phyloP scores from a whole-genome alignment of 1,139 yeast genomes.

The Candida pseudoviswanathii region DNA sequence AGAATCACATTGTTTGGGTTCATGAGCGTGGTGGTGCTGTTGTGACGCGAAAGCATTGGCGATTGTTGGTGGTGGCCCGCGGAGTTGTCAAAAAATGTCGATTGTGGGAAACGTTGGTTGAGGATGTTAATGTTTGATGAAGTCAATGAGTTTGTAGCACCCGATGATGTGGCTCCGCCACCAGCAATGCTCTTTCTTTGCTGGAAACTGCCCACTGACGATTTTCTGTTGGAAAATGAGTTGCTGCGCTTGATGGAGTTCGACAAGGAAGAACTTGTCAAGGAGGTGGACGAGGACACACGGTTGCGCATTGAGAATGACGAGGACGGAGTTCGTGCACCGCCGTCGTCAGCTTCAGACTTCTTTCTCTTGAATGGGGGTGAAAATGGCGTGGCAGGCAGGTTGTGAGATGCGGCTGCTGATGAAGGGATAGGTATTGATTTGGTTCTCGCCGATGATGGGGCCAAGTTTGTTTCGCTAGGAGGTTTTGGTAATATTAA shows the following conservation, averaged over 20 bases:
- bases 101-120: constrained; percentile 27
- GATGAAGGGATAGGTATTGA: constrained; percentile 17
- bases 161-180: constrained; percentile 5
- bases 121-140: constrained; percentile 30
- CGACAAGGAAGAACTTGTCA: constrained; percentile 18
- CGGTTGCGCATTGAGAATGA: constrained; percentile 14
- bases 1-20: constrained; percentile 9
- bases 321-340: constrained; percentile 12
- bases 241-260: constrained; percentile 18
- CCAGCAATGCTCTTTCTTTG: constrained; percentile 12
- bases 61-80: constrained; percentile 17
- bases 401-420: constrained; percentile 5
- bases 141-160: constrained; percentile 25
- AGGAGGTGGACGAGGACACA: constrained; percentile 16
- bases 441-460: constrained; percentile 8
- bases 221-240: constrained; percentile 21
- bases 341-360: constrained; percentile 29
- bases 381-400: constrained; percentile 25
- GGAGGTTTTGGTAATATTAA: constrained; percentile 46
- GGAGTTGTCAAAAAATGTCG: constrained; percentile 29
- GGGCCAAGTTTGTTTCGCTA: constrained; percentile 13
- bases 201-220: constrained; percentile 16
- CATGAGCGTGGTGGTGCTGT: constrained; percentile 16
- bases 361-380: constrained; percentile 45
- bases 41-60: constrained; percentile 15